phyloP scores from a whole-genome alignment of 139 green algal genomes.

The Chlorella sp. region DNA sequence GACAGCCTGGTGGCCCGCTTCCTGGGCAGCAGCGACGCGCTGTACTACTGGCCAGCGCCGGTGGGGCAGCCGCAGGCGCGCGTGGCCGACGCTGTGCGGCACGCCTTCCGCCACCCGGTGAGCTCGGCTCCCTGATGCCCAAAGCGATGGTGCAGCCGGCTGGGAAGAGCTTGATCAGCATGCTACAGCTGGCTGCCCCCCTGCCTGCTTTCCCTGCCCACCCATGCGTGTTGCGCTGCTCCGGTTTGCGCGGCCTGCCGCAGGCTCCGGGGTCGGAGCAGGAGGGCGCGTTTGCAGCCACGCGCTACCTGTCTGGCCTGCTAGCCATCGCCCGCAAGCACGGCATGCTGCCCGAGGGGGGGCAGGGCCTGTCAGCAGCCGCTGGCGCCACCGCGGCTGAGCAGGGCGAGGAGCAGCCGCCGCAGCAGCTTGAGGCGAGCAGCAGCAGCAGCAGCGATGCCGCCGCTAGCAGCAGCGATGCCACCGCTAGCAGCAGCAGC shows the following conservation, averaged over 20 bases:
- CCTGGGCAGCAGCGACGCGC: background rate
- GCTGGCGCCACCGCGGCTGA: background rate
- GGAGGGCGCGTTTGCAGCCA: conserved; percentile 27
- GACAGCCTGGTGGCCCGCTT: conserved; percentile 25
- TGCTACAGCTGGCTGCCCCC: background rate
- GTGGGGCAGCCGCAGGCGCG: background rate
- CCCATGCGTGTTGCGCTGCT: too few species aligned
- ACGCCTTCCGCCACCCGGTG: conserved; percentile 25
- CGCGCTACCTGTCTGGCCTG: conserved; percentile 32
- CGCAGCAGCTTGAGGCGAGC: conserved; percentile 1
- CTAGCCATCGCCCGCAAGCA: conserved; percentile 29
- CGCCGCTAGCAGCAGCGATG: background rate
- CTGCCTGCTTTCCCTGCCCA: background rate
- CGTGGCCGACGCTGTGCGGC: background rate
- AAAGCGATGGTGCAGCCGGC: background rate
- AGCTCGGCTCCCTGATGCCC: background rate
- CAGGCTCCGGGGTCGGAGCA: background rate
- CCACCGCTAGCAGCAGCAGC: background rate
- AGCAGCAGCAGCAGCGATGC: background rate
- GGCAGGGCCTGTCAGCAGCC: background rate
- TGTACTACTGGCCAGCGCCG: conserved; percentile 20
- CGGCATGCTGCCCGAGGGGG: background rate
- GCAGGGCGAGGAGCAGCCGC: background rate
- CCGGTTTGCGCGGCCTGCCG: background rate
- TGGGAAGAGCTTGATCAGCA: too few species aligned